Evolutionary conservation across 331 rosid species (phyloP).

Genomic region (Erythrophleum ivorense): DNA sequence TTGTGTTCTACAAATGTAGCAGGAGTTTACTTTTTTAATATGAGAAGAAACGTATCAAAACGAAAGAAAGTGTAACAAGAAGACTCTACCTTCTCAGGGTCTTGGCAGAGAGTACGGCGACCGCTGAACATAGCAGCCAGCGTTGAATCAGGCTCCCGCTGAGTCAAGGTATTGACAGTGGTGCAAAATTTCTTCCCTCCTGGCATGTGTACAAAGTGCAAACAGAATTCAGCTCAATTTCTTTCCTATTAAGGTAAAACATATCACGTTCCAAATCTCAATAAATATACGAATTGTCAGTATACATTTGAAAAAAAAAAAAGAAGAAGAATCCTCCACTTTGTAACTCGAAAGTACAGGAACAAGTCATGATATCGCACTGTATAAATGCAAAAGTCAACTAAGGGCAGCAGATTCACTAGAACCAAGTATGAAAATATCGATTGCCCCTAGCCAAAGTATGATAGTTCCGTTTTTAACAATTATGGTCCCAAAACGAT

Average conservation of each 20-base stretch:
- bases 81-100: slow-evolving; percentile 56
- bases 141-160: slow-evolving; percentile 89
- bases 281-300: background rate
- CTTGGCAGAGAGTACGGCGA: slow-evolving; percentile 72
- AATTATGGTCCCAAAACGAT: background rate
- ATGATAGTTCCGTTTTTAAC: background rate
- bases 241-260: background rate
- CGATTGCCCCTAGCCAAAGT: background rate
- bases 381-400: background rate
- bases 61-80: background rate
- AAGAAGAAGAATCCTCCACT: background rate
- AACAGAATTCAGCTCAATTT: background rate
- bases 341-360: background rate
- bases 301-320: background rate
- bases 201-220: slow-evolving; percentile 31
- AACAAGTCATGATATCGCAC: background rate
- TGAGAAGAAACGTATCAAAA: slow-evolving; percentile 6
- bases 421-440: background rate
- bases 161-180: slow-evolving; percentile 76
- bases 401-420: slow-evolving; percentile 16
- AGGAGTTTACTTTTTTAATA: background rate
- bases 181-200: slow-evolving; percentile 91
- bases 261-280: background rate
- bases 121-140: slow-evolving; percentile 98
- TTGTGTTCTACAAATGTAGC: background rate